A percentile compares a stretch with the other conserved stretches of the same genome.
Evolutionary conservation across 495 filamentous ascomycete species (phyloP).

Genomic region (Annulohypoxylon nitens): DNA sequence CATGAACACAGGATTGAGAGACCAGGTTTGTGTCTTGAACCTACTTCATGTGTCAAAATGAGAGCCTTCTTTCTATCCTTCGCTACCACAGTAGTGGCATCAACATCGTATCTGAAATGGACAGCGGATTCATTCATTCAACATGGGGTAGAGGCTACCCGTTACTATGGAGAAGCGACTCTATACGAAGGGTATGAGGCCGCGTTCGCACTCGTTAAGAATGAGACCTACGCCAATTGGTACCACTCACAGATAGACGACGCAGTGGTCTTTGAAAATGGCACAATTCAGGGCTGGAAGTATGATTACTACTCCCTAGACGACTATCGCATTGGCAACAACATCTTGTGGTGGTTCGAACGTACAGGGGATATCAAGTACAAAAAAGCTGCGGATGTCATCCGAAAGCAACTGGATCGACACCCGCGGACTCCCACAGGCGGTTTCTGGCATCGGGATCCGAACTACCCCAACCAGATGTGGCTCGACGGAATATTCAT

Average conservation of each 20-base stretch:
- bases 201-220: conserved; percentile 50
- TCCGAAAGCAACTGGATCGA: conserved; percentile 61
- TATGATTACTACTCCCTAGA: conserved; percentile 62
- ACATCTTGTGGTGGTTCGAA: conserved; percentile 61
- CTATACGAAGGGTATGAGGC: conserved; percentile 57
- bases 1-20: not conserved
- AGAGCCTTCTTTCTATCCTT: conserved; percentile 29
- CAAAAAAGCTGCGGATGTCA: conserved; percentile 56
- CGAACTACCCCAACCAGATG: conserved; percentile 67
- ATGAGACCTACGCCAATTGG: conserved; percentile 52
- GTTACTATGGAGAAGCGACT: conserved; percentile 56
- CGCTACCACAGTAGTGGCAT: conserved; percentile 27
- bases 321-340: conserved; percentile 63
- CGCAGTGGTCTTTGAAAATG: conserved; percentile 54
- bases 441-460: conserved; percentile 67
- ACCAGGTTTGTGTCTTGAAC: not conserved
- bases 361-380: conserved; percentile 54
- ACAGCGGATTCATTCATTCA: conserved; percentile 64
- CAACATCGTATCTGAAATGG: conserved; percentile 56
- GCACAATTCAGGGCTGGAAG: conserved; percentile 57
- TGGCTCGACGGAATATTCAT: conserved; percentile 71
- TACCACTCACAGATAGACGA: conserved; percentile 56
- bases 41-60: conserved; percentile 20
- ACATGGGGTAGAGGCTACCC: conserved; percentile 55
- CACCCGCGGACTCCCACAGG: conserved; percentile 63